phyloP scores from a whole-genome alignment of 2,329 filamentous ascomycete genomes.

The Penicillium sp. region DNA sequence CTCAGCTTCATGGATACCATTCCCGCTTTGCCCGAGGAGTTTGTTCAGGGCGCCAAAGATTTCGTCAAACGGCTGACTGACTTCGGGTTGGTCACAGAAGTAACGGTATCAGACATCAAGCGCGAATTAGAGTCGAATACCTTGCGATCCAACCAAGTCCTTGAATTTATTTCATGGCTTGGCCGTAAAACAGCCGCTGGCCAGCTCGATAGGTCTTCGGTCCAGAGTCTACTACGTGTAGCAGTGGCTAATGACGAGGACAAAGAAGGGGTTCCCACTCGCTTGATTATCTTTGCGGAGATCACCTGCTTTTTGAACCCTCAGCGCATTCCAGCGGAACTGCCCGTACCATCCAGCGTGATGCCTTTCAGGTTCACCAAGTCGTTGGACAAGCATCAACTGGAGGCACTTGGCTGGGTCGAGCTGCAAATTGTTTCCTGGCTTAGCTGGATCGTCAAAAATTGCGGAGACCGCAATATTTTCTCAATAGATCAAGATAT shows the following conservation, averaged over 20 bases:
- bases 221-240: constrained; percentile 72
- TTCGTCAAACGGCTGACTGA: constrained; percentile 81
- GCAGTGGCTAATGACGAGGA: constrained; percentile 60
- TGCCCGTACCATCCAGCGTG: constrained; percentile 78
- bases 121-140: constrained; percentile 79
- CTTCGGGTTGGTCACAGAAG: constrained; percentile 81
- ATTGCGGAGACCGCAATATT: constrained; percentile 56
- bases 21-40: constrained; percentile 75
- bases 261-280: constrained; percentile 59
- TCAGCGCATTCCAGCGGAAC: constrained; percentile 74
- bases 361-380: constrained; percentile 84
- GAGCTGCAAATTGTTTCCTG: constrained; percentile 82
- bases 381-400: constrained; percentile 62
- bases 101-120: constrained; percentile 83
- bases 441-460: constrained; percentile 76
- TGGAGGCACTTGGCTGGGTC: constrained; percentile 82
- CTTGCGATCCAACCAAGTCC: constrained; percentile 72
- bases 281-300: constrained; percentile 72
- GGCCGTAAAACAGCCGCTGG: constrained; percentile 68
- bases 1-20: constrained; percentile 83
- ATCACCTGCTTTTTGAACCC: constrained; percentile 74
- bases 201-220: constrained; percentile 68
- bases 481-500: constrained; percentile 66
- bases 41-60: constrained; percentile 64
- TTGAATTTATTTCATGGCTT: constrained; percentile 82